Base-by-base conservation (phyloP, 306 rosid genomes). In the Prunus armeniaca region DNA sequence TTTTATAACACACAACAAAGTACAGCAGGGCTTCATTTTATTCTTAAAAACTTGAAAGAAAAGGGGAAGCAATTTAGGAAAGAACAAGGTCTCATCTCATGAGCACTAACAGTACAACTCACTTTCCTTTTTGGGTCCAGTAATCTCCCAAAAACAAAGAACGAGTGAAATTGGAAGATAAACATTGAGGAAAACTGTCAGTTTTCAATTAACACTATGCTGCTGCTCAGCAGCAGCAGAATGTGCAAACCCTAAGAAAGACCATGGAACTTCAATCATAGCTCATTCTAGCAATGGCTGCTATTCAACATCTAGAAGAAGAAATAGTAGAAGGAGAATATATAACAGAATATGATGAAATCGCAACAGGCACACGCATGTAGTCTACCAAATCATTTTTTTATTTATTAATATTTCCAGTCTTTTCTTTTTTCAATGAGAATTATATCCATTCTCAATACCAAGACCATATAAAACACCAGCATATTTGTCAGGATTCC, bases 381-480 rank as follows among this genome's bases (percentile, higher is more conserved):
- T 25, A 61, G 19, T 73, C 77, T 18, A 60, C 50, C 47, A 27
- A 61, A 43, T 22, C 19, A 9, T 30, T 43, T 9, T 5, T 25
- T 17, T 25, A 43, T 25, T 61, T 61, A 73, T 73, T 73, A 49
- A 46, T 73, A 46, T 61, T 72, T 25, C 24, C 58, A 41, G 58
- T 41, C 45, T 17, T 51, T 27, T 69, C 28, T n/a, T 8, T 57
- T 73, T 73, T 73, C 69, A 46, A 73, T 27, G 68, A 18, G 45
- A 61, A 46, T 6, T 11, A 12, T 62, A 28, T 18, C 77, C 60
- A 27, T 61, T 30, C 69, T 73, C 77, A 43, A 60, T 12, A 73
- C 82, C 84, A 10, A 82, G 84, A 77, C 84, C 81, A 52, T 69
- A 73, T 34, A 86, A 45, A 13, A 73, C 80, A 57, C 87, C 89